Evolutionary conservation across 2,329 filamentous ascomycete genomes (phyloP).

Genomic region (Tolypocladium pustulatum): DNA sequence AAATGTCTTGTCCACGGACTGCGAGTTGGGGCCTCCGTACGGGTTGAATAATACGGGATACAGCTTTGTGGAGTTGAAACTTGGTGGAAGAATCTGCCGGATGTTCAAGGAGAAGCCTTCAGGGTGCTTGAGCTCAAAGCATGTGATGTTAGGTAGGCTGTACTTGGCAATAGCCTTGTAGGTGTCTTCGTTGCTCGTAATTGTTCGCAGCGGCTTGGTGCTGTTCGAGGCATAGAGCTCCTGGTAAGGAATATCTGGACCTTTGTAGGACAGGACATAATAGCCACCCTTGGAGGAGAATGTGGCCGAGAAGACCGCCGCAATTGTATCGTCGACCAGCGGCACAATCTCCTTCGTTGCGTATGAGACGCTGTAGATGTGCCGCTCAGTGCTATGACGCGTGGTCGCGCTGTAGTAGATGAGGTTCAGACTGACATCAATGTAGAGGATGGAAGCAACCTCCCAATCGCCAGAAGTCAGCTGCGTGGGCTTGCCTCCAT

Average conservation of each 20-base stretch:
- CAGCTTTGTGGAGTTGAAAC: conserved; percentile 51
- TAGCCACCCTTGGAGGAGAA: conserved; percentile 53
- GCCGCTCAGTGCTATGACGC: conserved; percentile 54
- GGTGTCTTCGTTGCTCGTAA: conserved; percentile 50
- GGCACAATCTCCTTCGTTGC: conserved; percentile 40
- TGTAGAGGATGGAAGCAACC: conserved; percentile 46
- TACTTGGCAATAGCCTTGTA: conserved; percentile 46
- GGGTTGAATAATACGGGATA: conserved; percentile 59
- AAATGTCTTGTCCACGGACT: conserved; percentile 49
- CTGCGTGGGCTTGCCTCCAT: conserved; percentile 41
- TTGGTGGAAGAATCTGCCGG: conserved; percentile 53
- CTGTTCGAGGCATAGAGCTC: conserved; percentile 51
- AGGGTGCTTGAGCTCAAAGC: conserved; percentile 51
- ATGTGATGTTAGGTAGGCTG: conserved; percentile 53
- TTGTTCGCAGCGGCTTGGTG: conserved; percentile 39
- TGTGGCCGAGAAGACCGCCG: conserved; percentile 52
- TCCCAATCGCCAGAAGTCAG: conserved; percentile 60
- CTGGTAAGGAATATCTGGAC: conserved; percentile 60
- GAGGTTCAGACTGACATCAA: conserved; percentile 44
- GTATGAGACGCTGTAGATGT: conserved; percentile 57
- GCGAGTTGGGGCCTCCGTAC: conserved; percentile 57
- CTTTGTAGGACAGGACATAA: conserved; percentile 55
- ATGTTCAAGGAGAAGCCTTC: conserved; percentile 53
- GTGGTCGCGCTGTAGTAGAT: conserved; percentile 58
- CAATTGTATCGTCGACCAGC: conserved; percentile 48